A percentile compares a stretch with the other conserved stretches of the same genome.
Evolutionary conservation across 1,139 yeast species (phyloP).

Genomic region (Barnettozyma hawaiiensis): DNA sequence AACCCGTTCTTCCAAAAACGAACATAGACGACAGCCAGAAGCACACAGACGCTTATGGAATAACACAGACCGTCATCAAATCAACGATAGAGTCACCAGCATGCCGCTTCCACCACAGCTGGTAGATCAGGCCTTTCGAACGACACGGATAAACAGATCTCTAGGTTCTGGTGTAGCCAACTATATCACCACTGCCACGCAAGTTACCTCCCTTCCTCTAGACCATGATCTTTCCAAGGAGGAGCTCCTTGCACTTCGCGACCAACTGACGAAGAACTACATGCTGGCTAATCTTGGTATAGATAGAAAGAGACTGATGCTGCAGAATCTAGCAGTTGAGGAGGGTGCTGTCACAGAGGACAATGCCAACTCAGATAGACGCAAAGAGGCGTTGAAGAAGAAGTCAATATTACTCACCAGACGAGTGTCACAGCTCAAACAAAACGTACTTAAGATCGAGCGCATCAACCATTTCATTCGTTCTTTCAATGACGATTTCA

Average conservation of each 20-base stretch:
- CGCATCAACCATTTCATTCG: slow-evolving; percentile 6
- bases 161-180: slow-evolving; percentile 5
- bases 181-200: slow-evolving; percentile 2
- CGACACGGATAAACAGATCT: slow-evolving; percentile 5
- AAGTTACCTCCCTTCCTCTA: slow-evolving; percentile 1
- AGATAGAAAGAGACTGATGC: slow-evolving; percentile 8
- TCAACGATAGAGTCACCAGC: too few species aligned
- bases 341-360: slow-evolving; percentile 1
- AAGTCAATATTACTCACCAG: slow-evolving; percentile 6
- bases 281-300: slow-evolving; percentile 6
- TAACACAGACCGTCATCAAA: background rate
- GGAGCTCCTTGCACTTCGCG: slow-evolving; percentile 4
- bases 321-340: slow-evolving; percentile 7
- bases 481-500: background rate
- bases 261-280: slow-evolving; percentile 5
- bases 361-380: slow-evolving; percentile 6
- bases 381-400: slow-evolving; percentile 6
- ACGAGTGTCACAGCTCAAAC: slow-evolving; percentile 7
- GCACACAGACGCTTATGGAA: background rate
- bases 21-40: background rate
- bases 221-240: slow-evolving; percentile 6
- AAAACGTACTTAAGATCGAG: slow-evolving; percentile 6
- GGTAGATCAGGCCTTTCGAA: slow-evolving; percentile 7
- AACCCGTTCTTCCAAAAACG: background rate
- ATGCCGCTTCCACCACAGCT: slow-evolving; percentile 8